phyloP scores from a whole-genome alignment of 129 eudicot species.

The Rutidosis leptorrhynchoides region DNA sequence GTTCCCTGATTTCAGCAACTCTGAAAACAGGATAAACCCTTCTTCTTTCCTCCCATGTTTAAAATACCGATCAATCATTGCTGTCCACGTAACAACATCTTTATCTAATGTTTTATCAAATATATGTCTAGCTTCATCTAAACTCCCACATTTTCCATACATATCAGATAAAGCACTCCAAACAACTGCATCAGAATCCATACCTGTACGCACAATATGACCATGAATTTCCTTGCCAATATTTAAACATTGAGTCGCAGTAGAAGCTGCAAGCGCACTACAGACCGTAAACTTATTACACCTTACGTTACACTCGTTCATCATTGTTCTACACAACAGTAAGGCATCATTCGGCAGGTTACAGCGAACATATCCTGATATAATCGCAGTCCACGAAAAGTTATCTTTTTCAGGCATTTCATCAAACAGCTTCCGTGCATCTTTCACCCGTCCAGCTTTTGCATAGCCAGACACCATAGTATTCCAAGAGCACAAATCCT shows the following conservation, averaged over 20 bases:
- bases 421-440: constrained; percentile 58
- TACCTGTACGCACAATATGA: constrained; percentile 47
- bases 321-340: constrained; percentile 52
- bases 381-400: constrained; percentile 72
- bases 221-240: constrained; percentile 70
- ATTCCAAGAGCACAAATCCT: constrained; percentile 66
- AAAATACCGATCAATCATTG: constrained; percentile 68
- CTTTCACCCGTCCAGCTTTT: constrained; percentile 33
- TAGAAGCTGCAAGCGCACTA: constrained; percentile 53
- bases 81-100: constrained; percentile 60
- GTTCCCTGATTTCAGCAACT: constrained; percentile 41
- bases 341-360: constrained; percentile 43
- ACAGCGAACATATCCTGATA: constrained; percentile 59
- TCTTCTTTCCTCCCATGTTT: constrained; percentile 55
- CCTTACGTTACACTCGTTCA: constrained; percentile 25
- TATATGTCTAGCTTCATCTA: constrained; percentile 51
- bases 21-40: constrained; percentile 48
- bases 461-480: constrained; percentile 53
- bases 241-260: constrained; percentile 43
- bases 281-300: constrained; percentile 50
- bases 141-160: constrained; percentile 72
- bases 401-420: constrained; percentile 58
- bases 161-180: constrained; percentile 70
- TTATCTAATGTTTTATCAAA: constrained; percentile 47
- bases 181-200: constrained; percentile 61